Conservation (phyloP, 345 rosid genomes). For the Brassica napus region DNA sequence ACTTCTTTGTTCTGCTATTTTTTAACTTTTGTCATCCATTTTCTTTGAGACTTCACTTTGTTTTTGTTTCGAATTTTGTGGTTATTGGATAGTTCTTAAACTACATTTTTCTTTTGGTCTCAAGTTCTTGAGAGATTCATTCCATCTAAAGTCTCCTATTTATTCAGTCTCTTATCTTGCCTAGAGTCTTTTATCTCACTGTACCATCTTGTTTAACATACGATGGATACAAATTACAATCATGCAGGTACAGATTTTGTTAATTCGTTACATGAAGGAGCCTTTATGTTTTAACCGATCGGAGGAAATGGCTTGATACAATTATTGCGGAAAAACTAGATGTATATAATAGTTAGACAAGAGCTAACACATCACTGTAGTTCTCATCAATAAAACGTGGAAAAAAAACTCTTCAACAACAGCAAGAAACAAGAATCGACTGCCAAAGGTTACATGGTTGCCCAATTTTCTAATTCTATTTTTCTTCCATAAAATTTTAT, state of each 20-base stretch:
- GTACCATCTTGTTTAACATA: too few species aligned
- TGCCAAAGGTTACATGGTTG: slow-evolving; percentile 42
- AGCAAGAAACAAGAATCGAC: slow-evolving; percentile 16
- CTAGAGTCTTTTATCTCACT: too few species aligned
- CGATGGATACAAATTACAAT: neutral
- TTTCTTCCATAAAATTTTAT: neutral
- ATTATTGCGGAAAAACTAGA: neutral
- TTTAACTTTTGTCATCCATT: slow-evolving; percentile 9
- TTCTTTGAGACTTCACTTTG: neutral
- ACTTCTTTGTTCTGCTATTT: neutral
- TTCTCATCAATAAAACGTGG: neutral
- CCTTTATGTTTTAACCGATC: neutral
- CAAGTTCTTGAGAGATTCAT: neutral
- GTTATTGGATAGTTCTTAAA: slow-evolving; percentile 25
- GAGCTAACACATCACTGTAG: slow-evolving; percentile 2
- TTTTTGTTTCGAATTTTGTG: slow-evolving; percentile 29
- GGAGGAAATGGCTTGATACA: neutral
- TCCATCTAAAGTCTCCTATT: neutral
- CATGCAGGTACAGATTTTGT: neutral
- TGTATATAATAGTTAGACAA: neutral
- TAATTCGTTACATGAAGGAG: neutral
- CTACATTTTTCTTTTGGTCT: neutral
- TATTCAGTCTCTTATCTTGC: too few species aligned
- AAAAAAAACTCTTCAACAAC: slow-evolving; percentile 32
- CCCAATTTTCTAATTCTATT: slow-evolving; percentile 32